A percentile compares a stretch with the other conserved stretches of the same genome.
Conservation (phyloP, 2,329 filamentous ascomycete genomes). For the Hypoxylon rubiginosum region DNA sequence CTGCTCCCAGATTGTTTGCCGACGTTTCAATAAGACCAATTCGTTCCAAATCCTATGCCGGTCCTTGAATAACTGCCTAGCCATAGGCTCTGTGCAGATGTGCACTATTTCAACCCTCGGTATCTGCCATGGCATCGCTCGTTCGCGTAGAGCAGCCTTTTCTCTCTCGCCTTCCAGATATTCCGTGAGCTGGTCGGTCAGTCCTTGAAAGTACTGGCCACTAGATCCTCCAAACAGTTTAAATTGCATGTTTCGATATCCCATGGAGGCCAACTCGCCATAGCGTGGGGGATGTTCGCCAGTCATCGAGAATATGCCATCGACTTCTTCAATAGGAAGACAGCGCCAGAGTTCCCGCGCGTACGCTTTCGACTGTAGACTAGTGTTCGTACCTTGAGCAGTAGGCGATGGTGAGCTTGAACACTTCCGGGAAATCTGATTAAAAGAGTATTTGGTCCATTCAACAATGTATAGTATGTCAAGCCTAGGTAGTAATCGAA, state of each 20-base stretch:
- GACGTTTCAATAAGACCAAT: background rate
- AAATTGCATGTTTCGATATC: background rate
- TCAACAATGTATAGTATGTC: slow-evolving; percentile 5
- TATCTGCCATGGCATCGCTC: background rate
- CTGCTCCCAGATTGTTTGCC: background rate
- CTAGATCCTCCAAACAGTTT: background rate
- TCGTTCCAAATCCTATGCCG: slow-evolving; percentile 2
- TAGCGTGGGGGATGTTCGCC: background rate
- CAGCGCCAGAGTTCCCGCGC: background rate
- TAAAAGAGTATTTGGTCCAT: background rate
- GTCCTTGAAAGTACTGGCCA: background rate
- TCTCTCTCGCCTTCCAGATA: background rate
- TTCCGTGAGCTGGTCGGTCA: background rate
- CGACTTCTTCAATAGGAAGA: slow-evolving; percentile 4
- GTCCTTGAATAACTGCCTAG: background rate
- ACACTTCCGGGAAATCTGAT: background rate
- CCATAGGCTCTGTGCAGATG: slow-evolving; percentile 8
- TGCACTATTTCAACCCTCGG: slow-evolving; percentile 20
- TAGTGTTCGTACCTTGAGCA: background rate
- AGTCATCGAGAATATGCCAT: background rate
- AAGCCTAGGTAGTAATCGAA: slow-evolving; percentile 10
- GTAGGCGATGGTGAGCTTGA: background rate
- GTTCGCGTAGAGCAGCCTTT: background rate
- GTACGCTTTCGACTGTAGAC: background rate
- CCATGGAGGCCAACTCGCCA: background rate